Percentiles rank a stretch among this genome's conserved stretches.
These are phyloP conservation scores for Omphalea diandra DNA, from an alignment of 441 rosid species.

Conservation along the genomic window DNA sequence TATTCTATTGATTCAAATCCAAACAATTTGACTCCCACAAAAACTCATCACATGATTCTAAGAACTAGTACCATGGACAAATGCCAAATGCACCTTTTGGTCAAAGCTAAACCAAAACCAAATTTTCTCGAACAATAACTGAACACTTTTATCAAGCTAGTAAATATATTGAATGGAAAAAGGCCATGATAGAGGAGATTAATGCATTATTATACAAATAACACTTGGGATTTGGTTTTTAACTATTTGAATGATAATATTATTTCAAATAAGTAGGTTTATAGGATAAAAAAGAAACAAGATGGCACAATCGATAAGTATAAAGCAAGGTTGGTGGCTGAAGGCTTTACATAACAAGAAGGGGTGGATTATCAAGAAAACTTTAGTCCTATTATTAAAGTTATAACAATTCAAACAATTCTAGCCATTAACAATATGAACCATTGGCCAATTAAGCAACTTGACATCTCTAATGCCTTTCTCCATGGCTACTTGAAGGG, in stretches of 20 bases:
- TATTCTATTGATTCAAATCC: background rate
- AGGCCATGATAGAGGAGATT: background rate
- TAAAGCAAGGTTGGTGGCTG: background rate
- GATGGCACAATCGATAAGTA: background rate
- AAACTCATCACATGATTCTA: background rate
- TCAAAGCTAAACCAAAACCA: background rate
- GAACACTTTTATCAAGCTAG: background rate
- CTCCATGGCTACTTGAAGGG: background rate
- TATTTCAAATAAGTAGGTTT: background rate
- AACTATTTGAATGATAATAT: background rate
- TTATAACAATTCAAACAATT: background rate
- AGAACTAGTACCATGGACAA: background rate
- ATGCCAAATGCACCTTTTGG: background rate
- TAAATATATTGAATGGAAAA: slow-evolving; percentile 3
- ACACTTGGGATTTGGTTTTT: background rate
- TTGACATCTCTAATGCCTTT: background rate
- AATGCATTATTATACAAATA: background rate
- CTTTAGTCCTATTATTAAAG: background rate
- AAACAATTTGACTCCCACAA: background rate
- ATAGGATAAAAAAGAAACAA: background rate
- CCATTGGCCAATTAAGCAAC: background rate
- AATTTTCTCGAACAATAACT: background rate
- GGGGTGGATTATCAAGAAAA: background rate
- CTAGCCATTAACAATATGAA: background rate
- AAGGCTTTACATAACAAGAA: background rate